These are phyloP conservation scores for Trebouxia gelatinosa DNA, from an alignment of 163 green algal genomes.

Conservation along the genomic window DNA sequence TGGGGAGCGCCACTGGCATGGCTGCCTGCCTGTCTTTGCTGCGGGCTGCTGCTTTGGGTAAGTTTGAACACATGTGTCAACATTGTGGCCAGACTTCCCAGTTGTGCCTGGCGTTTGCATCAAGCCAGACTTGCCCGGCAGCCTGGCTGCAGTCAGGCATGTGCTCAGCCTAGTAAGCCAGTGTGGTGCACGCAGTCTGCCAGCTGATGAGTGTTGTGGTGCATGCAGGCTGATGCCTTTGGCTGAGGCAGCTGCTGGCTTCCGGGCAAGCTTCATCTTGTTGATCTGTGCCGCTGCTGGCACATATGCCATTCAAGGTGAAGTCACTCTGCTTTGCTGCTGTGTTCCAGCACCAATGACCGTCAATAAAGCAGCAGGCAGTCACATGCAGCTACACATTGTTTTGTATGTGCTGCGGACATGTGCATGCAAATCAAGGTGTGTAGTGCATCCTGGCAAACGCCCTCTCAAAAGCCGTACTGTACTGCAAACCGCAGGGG, in stretches of 20 bases:
- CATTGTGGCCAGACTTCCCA: neutral
- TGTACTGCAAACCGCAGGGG: too few relatives aligned
- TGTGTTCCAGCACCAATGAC: too few relatives aligned
- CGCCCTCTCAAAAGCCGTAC: too few relatives aligned
- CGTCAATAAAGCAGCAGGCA: too few relatives aligned
- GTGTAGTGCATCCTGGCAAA: neutral
- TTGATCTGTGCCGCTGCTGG: neutral
- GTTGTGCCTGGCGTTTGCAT: too few relatives aligned
- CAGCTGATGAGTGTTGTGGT: neutral
- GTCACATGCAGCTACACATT: too few relatives aligned
- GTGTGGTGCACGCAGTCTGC: neutral
- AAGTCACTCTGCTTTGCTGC: too few relatives aligned
- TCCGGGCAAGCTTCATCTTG: neutral
- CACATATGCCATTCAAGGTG: slow-evolving; percentile 12
- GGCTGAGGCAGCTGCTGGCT: neutral
- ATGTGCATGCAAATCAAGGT: too few relatives aligned
- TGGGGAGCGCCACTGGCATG: slow-evolving; percentile 20
- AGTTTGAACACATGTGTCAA: neutral
- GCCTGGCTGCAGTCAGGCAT: too few relatives aligned
- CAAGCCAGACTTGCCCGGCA: too few relatives aligned
- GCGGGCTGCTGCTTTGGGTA: slow-evolving; percentile 5
- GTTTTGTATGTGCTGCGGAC: too few relatives aligned
- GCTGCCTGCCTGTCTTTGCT: neutral
- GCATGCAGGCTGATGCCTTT: slow-evolving; percentile 27
- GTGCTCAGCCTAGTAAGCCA: too few relatives aligned